These are phyloP conservation scores for Ophiognomonia clavigignenti-juglandacearum DNA, from an alignment of 2,329 filamentous ascomycete genomes.

Conservation along the genomic window DNA sequence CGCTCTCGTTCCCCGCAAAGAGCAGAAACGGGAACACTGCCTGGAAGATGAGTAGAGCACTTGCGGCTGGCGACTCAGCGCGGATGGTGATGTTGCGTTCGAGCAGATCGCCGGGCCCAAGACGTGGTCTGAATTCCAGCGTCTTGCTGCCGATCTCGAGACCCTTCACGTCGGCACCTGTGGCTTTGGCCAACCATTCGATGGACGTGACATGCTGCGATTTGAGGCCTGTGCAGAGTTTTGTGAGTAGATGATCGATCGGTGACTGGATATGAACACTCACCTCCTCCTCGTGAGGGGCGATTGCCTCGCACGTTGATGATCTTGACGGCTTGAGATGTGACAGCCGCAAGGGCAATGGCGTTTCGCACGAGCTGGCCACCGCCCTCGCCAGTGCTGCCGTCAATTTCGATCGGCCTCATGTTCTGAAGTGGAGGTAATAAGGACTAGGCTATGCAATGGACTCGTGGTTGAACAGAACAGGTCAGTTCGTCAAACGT, in stretches of 20 bases:
- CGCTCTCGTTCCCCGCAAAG: slow-evolving; percentile 42
- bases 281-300: slow-evolving; percentile 27
- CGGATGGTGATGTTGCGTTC: slow-evolving; percentile 43
- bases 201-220: slow-evolving; percentile 56
- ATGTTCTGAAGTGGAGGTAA: neutral
- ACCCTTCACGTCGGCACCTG: slow-evolving; percentile 45
- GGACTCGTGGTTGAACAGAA: too few species aligned
- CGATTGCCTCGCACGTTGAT: slow-evolving; percentile 53
- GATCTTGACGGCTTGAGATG: slow-evolving; percentile 48
- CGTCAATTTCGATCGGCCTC: slow-evolving; percentile 44
- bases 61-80: slow-evolving; percentile 46
- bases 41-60: slow-evolving; percentile 54
- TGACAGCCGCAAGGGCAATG: slow-evolving; percentile 50
- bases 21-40: slow-evolving; percentile 55
- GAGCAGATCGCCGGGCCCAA: slow-evolving; percentile 32
- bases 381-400: slow-evolving; percentile 55
- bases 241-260: neutral
- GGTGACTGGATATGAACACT: neutral
- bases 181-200: slow-evolving; percentile 47
- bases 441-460: too few species aligned
- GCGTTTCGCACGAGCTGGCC: slow-evolving; percentile 57
- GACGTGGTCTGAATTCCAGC: slow-evolving; percentile 41
- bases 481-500: too few species aligned
- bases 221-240: slow-evolving; percentile 56
- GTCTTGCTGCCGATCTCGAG: slow-evolving; percentile 46